Conservation (phyloP, 2,329 filamentous ascomycete species). For the Ceratocystis huliohia region DNA sequence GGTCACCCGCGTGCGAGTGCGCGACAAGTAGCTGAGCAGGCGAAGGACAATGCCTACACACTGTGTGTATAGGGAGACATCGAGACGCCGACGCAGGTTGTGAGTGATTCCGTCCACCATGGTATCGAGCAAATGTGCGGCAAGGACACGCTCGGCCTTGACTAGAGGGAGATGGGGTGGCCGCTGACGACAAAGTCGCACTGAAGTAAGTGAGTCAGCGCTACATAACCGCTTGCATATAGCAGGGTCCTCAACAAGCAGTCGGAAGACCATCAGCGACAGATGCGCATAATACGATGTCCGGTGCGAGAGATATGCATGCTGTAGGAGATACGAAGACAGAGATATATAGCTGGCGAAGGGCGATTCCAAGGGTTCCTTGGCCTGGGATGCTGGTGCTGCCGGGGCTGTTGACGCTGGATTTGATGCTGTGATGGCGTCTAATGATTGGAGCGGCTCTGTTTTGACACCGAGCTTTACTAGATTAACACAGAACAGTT, state of each 20-base stretch:
- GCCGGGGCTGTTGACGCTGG: background rate
- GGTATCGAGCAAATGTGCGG: slow-evolving; percentile 67
- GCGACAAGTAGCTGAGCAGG: slow-evolving; percentile 70
- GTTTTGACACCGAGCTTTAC: slow-evolving; percentile 53
- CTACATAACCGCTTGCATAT: slow-evolving; percentile 76
- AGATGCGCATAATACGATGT: slow-evolving; percentile 74
- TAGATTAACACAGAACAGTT: slow-evolving; percentile 80
- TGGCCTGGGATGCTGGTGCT: background rate
- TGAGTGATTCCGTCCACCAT: slow-evolving; percentile 88
- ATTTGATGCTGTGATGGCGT: background rate
- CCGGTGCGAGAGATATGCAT: slow-evolving; percentile 72
- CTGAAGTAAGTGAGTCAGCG: slow-evolving; percentile 57
- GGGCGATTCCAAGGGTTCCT: slow-evolving; percentile 44
- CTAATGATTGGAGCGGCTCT: slow-evolving; percentile 28
- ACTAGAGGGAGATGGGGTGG: slow-evolving; percentile 72
- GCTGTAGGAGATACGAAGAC: slow-evolving; percentile 84
- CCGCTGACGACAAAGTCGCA: slow-evolving; percentile 80
- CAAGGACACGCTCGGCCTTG: slow-evolving; percentile 58
- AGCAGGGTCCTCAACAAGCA: slow-evolving; percentile 72
- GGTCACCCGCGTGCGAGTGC: slow-evolving; percentile 63
- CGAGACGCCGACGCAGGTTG: slow-evolving; percentile 68
- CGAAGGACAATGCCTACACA: slow-evolving; percentile 72
- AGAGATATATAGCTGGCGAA: slow-evolving; percentile 75
- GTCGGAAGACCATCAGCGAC: slow-evolving; percentile 70
- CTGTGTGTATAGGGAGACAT: slow-evolving; percentile 72